A percentile compares a stretch with the other conserved stretches of the same genome.
Evolutionary conservation across 2,329 filamentous ascomycete species (phyloP).

Genomic region (Pseudogymnoascus sp.): DNA sequence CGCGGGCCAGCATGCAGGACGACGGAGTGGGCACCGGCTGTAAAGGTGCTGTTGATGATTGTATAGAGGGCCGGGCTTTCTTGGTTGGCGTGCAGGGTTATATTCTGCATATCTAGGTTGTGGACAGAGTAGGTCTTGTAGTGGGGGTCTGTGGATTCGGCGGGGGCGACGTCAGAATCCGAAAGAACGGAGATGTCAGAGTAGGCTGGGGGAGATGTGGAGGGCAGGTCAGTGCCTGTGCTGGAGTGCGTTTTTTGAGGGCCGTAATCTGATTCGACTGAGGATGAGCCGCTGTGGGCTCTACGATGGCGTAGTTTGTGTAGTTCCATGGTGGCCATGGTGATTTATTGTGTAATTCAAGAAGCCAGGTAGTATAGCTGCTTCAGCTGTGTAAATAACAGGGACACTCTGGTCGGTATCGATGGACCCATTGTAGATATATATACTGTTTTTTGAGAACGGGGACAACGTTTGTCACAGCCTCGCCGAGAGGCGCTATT

Average conservation of each 20-base stretch:
- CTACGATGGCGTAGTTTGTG: constrained; percentile 1
- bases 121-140: constrained; percentile 4
- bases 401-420: neutral
- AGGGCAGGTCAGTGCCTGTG: neutral
- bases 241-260: neutral
- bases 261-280: neutral
- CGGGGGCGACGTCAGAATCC: neutral
- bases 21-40: neutral
- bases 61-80: neutral
- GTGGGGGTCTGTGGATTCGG: neutral
- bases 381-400: neutral
- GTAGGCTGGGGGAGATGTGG: neutral
- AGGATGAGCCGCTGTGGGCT: neutral
- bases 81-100: neutral
- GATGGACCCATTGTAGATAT: neutral
- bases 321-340: constrained; percentile 5
- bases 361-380: neutral
- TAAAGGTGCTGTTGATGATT: constrained; percentile 2
- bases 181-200: neutral
- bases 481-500: neutral
- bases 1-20: neutral
- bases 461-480: neutral
- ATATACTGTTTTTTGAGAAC: neutral
- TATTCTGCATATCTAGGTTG: constrained; percentile 1
- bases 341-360: neutral